Evolutionary conservation across 164 flowering plant genomes (phyloP), one percentile per base, ranked within the genome.

Genomic region (Cinnamomum micranthum): DNA sequence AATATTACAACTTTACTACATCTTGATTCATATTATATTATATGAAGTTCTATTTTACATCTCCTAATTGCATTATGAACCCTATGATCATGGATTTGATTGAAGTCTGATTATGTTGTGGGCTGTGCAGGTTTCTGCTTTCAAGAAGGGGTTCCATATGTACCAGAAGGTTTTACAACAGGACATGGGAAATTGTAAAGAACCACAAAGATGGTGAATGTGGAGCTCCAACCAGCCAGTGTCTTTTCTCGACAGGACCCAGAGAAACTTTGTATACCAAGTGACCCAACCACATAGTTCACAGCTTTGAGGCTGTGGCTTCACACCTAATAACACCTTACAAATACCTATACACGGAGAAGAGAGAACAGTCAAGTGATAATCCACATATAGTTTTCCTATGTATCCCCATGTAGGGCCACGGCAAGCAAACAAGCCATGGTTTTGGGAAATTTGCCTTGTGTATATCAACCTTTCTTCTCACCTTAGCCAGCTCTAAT

Each of bases 91-190:
- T 11, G 0, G 47, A 41, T 0, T 41, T 41, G 47, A 41, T 41
- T 41, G 11, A 35, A 41, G 47, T 64, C 6, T 10, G 25, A 23
- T 64, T 64, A 23, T 64, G 9, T 13, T 64, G 27, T 22, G 14
- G 27, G 28, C 62, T 76, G n/a, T 66, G 75, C 86, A 89, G 91
- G 82, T 89, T 78, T 83, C 92, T 1, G 87, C 31, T 23, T 64
- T 81, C 76, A 86, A 91, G 69, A 86, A 82, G 27, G 93, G 87
- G 65, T 84, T 87, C 64, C 87, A 88, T 5, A 82, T 86, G 65
- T 88, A 88, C 50, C 86, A 83, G 28, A 89, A 87, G 79, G 67
- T 84, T 69, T 82, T 81, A 15, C 86, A 82, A 70, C 77, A 82
- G 71, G 86, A 80, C 65, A 82, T 88, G 77, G 78, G 73, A 73